Percentiles rank a stretch among this genome's conserved stretches.
phyloP scores from a whole-genome alignment of 140 eudicot species.

The Erigeron philadelphicus region DNA sequence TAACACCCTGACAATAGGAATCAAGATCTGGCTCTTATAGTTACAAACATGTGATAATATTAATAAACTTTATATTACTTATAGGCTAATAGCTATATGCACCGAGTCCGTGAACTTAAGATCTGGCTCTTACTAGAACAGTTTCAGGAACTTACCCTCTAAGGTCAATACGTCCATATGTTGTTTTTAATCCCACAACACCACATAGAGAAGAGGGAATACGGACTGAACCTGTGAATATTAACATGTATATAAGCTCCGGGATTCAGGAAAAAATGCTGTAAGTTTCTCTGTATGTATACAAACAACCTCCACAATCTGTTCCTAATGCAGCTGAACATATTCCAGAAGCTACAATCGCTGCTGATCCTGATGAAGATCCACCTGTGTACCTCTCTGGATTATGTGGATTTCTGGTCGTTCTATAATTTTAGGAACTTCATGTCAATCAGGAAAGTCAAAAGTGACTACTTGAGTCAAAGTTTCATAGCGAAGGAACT shows the following conservation, averaged over 20 bases:
- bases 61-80: too few species aligned
- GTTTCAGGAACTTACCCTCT: slow-evolving; percentile 49
- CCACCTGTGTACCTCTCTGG: slow-evolving; percentile 90
- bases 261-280: not conserved
- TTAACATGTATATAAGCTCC: slow-evolving; percentile 21
- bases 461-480: not conserved
- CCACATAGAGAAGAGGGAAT: slow-evolving; percentile 98
- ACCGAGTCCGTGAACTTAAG: not conserved
- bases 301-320: slow-evolving; percentile 89
- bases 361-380: slow-evolving; percentile 97
- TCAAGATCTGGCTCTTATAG: not conserved
- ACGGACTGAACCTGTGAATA: slow-evolving; percentile 73
- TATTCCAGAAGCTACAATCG: slow-evolving; percentile 91
- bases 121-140: not conserved
- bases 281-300: not conserved
- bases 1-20: slow-evolving; percentile 45
- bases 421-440: slow-evolving; percentile 39
- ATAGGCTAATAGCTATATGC: too few species aligned
- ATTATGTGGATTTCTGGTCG: slow-evolving; percentile 86
- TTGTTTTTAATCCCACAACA: slow-evolving; percentile 88
- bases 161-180: slow-evolving; percentile 75
- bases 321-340: slow-evolving; percentile 96
- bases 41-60: too few species aligned
- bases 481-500: too few species aligned
- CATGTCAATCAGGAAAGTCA: not conserved